Base-by-base conservation (phyloP, 108 stramenopile genomes). In the Epithemia pelagica region DNA sequence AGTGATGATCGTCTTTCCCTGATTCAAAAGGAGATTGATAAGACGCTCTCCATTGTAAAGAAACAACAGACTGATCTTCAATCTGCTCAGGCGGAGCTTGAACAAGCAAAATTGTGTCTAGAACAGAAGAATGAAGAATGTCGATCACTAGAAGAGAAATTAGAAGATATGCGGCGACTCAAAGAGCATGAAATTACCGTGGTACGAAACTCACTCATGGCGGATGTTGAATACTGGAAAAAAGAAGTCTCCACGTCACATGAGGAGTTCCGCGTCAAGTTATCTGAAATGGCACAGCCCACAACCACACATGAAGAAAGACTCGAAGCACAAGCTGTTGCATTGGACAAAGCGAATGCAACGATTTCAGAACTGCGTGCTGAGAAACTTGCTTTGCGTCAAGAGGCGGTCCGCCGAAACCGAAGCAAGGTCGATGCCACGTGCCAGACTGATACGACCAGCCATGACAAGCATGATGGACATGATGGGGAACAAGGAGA, bases 1-100 rank as follows among this genome's bases (percentile, higher is more conserved):
- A 52, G 5, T 25, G 24, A 65, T n/a, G 32, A 60, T 53, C n/a
- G 18, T 0, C 54, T 65, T 8, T 53, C 71, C 5, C 15, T 46
- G 5, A 5, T 46, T 46, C 37, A 46, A 15, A 46, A 15, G 5
- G 37, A 46, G 37, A 5, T 46, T 46, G 37, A 46, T 15, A 5
- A 10, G 5, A 46, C 5, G 37, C 37, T 10, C 10, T 46, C 37
- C 15, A 15, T 15, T 5, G 5, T 46, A 46, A 15, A 46, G 10
- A 46, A 46, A 46, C 37, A 46, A 15, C 37, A 46, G 15, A 46
- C 5, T 15, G 37, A 46, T 10, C 15, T 10, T 15, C 37, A 46
- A 46, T 46, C 37, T 46, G 10, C 15, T 46, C 37, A 46, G 5
- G 37, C 5, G 15, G 10, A 46, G 37, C 37, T 46, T 5, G 37